These are phyloP conservation scores for Lipomyces starkeyi DNA, from an alignment of 805 yeast species.

Conservation along the genomic window DNA sequence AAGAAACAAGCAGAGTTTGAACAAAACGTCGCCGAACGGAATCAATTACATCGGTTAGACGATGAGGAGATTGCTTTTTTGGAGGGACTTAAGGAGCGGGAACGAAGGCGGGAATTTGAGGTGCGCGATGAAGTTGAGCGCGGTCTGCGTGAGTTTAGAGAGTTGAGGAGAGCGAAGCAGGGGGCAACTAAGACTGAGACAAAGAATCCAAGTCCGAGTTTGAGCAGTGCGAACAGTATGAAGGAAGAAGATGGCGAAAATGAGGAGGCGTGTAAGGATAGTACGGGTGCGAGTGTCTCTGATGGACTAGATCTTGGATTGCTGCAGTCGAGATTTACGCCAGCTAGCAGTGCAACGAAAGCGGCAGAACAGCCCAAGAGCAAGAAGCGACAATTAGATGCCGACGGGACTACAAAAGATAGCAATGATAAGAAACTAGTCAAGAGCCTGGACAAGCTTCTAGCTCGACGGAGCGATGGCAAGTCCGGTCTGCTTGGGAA, in stretches of 20 bases:
- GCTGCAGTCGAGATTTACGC: not conserved
- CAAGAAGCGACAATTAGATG: conserved; percentile 8
- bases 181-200: not conserved
- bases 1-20: conserved; percentile 31
- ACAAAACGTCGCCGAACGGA: conserved; percentile 24
- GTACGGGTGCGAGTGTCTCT: not conserved
- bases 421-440: not conserved
- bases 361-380: not conserved
- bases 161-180: conserved; percentile 4
- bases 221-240: not conserved
- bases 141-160: conserved; percentile 20
- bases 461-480: not conserved
- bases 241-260: not conserved
- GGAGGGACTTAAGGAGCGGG: conserved; percentile 22
- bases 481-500: not conserved
- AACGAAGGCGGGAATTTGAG: conserved; percentile 14
- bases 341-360: not conserved
- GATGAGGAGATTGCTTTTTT: conserved; percentile 32
- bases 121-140: conserved; percentile 20
- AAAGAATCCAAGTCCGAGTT: not conserved
- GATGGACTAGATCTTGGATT: not conserved
- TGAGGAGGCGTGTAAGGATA: not conserved
- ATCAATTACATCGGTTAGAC: conserved; percentile 32
- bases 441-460: not conserved
- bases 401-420: not conserved